These are phyloP conservation scores for Paraphaeosphaeria sporulosa DNA, from an alignment of 2,329 filamentous ascomycete species.

Conservation along the genomic window DNA sequence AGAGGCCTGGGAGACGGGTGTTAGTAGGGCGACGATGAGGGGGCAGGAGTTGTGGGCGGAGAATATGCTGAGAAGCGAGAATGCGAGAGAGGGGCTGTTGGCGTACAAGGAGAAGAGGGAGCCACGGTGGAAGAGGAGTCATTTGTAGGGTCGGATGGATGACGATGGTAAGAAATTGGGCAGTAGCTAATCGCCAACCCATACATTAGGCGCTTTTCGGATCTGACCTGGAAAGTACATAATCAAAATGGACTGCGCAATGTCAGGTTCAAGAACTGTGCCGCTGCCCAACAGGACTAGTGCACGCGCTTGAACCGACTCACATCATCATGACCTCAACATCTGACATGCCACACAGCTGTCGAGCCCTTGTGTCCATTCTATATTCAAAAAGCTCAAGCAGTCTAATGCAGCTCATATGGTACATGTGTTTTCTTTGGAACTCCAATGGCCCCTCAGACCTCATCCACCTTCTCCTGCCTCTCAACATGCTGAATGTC, in stretches of 20 bases:
- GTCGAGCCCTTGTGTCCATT: neutral
- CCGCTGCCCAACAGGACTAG: too few relatives aligned
- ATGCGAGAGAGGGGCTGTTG: conserved; percentile 26
- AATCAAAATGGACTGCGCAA: too few relatives aligned
- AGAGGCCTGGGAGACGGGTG: conserved; percentile 32
- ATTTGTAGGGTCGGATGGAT: conserved; percentile 11
- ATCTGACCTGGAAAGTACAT: too few relatives aligned
- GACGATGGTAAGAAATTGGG: too few relatives aligned
- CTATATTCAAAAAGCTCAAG: neutral
- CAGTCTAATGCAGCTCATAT: neutral
- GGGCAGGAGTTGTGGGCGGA: conserved; percentile 25
- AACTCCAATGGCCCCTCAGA: neutral
- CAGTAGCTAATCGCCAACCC: too few relatives aligned
- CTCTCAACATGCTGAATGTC: neutral
- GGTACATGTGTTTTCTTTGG: neutral
- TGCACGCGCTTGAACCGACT: too few relatives aligned
- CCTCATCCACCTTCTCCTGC: neutral
- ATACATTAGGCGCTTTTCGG: too few relatives aligned
- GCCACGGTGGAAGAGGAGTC: conserved; percentile 23
- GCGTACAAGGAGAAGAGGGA: conserved; percentile 30
- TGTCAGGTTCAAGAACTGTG: too few relatives aligned
- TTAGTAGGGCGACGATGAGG: conserved; percentile 48
- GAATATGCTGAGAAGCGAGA: conserved; percentile 40
- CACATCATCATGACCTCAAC: too few relatives aligned
- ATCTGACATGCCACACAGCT: too few relatives aligned